These are phyloP conservation scores for Hypericum androsaemum DNA, from an alignment of 345 rosid species.

Conservation along the genomic window DNA sequence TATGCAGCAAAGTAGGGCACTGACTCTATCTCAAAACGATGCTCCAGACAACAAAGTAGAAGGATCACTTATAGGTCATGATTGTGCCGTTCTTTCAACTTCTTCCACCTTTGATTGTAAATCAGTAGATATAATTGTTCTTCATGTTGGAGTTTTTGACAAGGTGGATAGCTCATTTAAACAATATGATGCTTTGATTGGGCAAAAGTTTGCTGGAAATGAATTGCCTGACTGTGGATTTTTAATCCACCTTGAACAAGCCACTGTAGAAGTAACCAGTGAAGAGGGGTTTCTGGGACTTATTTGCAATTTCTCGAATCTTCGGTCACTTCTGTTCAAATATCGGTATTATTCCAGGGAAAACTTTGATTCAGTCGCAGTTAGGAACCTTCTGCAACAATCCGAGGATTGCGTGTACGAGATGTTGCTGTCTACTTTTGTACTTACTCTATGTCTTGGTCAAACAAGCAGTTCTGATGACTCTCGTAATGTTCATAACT, in stretches of 20 bases:
- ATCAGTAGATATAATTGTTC: slow-evolving; percentile 52
- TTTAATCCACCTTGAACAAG: slow-evolving; percentile 45
- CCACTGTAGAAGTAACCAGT: slow-evolving; percentile 31
- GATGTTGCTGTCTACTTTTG: slow-evolving; percentile 47
- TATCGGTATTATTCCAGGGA: slow-evolving; percentile 35
- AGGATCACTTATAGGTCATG: slow-evolving; percentile 23
- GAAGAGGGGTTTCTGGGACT: slow-evolving; percentile 44
- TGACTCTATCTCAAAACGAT: slow-evolving; percentile 27
- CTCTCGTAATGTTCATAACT: slow-evolving; percentile 22
- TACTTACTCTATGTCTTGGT: slow-evolving; percentile 36
- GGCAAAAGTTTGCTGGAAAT: slow-evolving; percentile 20
- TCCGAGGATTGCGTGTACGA: slow-evolving; percentile 51
- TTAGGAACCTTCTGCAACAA: slow-evolving; percentile 27
- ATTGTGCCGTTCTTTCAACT: slow-evolving; percentile 25
- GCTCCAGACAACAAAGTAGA: slow-evolving; percentile 14
- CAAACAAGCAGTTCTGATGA: slow-evolving; percentile 23
- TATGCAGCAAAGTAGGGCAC: slow-evolving; percentile 25
- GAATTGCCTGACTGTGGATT: slow-evolving; percentile 36
- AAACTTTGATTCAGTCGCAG: slow-evolving; percentile 30
- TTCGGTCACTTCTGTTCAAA: slow-evolving; percentile 43
- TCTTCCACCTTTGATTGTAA: slow-evolving; percentile 43
- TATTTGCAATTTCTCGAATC: slow-evolving; percentile 30
- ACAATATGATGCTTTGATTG: slow-evolving; percentile 25
- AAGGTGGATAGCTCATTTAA: slow-evolving; percentile 20
- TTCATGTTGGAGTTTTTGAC: slow-evolving; percentile 31